Evolutionary conservation across 176 grass and related monocot genomes (phyloP).

Genomic region (Carex littledalei): DNA sequence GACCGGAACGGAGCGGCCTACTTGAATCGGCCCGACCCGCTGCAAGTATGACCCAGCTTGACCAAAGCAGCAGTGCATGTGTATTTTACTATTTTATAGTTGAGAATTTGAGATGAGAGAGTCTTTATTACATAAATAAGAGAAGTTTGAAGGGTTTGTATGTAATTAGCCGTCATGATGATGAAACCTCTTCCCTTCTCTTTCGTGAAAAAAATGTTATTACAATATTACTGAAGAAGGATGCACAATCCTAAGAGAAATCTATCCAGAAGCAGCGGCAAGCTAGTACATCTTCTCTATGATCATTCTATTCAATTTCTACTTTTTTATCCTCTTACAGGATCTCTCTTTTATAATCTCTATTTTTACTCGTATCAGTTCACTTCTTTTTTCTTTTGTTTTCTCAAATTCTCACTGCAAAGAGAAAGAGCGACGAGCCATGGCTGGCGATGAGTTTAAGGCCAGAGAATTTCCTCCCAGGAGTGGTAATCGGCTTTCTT

Average conservation of each 20-base stretch:
- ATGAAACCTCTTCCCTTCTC: background rate
- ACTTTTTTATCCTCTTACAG: background rate
- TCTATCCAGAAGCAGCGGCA: slow-evolving; percentile 18
- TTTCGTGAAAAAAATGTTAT: background rate
- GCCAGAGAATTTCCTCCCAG: slow-evolving; percentile 61
- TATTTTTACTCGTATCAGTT: background rate
- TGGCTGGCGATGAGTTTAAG: slow-evolving; percentile 71
- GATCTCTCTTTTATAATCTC: background rate
- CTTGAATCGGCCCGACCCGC: too few relatives aligned
- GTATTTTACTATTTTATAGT: too few relatives aligned
- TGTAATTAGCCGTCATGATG: background rate
- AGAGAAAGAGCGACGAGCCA: slow-evolving; percentile 57
- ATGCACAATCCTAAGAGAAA: slow-evolving; percentile 26
- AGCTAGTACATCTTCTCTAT: background rate
- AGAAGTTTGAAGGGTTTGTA: background rate
- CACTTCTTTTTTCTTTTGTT: background rate
- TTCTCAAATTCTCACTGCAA: background rate
- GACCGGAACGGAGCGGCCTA: too few relatives aligned
- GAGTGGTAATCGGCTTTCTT: slow-evolving; percentile 68
- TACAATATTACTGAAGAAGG: background rate
- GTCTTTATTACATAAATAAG: background rate
- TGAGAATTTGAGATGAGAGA: too few relatives aligned
- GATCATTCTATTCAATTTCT: background rate
- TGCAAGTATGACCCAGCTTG: too few relatives aligned
- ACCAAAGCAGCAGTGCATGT: too few relatives aligned